phyloP scores from a whole-genome alignment of 495 filamentous ascomycete species.

The Penicillium verhagenii region DNA sequence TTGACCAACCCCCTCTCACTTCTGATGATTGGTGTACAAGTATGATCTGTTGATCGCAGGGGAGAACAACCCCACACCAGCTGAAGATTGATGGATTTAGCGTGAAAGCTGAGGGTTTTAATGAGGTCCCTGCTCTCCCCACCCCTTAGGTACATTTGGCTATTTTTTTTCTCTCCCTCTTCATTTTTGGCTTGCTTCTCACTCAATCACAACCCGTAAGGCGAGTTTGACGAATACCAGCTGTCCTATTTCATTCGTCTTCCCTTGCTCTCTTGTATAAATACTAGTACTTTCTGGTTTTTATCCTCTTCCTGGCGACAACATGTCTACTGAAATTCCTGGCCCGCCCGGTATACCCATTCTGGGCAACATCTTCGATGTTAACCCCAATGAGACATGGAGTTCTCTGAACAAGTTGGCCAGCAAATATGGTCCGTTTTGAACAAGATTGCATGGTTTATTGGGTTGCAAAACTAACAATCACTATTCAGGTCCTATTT shows the following conservation, averaged over 20 bases:
- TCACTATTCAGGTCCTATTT: slow-evolving; percentile 59
- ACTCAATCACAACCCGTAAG: too few relatives aligned
- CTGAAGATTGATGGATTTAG: slow-evolving; percentile 17
- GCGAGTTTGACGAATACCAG: too few relatives aligned
- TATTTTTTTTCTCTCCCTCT: slow-evolving; percentile 3
- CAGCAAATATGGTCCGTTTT: slow-evolving; percentile 56
- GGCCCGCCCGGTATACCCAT: slow-evolving; percentile 51
- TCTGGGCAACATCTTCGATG: slow-evolving; percentile 65
- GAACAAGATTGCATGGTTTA: neutral
- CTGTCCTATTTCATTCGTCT: neutral
- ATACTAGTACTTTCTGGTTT: too few relatives aligned
- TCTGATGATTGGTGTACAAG: slow-evolving; percentile 5
- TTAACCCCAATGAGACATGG: slow-evolving; percentile 61
- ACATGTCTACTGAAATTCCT: slow-evolving; percentile 23
- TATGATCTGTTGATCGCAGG: slow-evolving; percentile 27
- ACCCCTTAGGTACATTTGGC: neutral
- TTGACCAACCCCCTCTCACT: neutral
- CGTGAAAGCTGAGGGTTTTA: slow-evolving; percentile 15
- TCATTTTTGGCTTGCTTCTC: neutral
- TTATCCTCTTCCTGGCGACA: slow-evolving; percentile 4
- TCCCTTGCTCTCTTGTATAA: neutral
- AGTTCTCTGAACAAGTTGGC: slow-evolving; percentile 61
- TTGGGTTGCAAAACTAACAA: neutral
- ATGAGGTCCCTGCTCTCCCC: slow-evolving; percentile 14
- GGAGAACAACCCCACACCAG: slow-evolving; percentile 10